A percentile compares a stretch with the other conserved stretches of the same genome.
These are phyloP conservation scores for Nigrograna mackinnonii DNA, from an alignment of 2,329 filamentous ascomycete species.

Conservation along the genomic window DNA sequence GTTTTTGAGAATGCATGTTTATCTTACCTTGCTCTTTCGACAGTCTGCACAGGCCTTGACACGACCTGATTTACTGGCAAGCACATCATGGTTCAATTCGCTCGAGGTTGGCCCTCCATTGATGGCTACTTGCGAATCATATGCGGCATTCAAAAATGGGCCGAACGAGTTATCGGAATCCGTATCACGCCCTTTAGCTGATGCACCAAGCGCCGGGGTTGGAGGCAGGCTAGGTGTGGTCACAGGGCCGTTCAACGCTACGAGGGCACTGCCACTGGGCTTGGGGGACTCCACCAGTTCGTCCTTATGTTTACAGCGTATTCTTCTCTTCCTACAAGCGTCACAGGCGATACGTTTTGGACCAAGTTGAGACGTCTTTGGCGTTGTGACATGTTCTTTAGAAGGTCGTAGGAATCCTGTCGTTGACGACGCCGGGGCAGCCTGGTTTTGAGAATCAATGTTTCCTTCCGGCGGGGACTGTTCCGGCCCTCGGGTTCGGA, in stretches of 20 bases:
- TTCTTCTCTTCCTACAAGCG: constrained; percentile 63
- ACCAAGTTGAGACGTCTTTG: constrained; percentile 62
- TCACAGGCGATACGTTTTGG: constrained; percentile 66
- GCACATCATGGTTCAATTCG: constrained; percentile 38
- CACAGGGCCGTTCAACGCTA: constrained; percentile 8
- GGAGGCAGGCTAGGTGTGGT: constrained; percentile 10
- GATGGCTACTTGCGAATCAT: constrained; percentile 18
- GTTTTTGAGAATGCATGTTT: neutral
- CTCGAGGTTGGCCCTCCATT: constrained; percentile 36
- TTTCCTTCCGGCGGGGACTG: constrained; percentile 11
- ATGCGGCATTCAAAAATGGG: constrained; percentile 10
- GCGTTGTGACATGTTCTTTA: constrained; percentile 49
- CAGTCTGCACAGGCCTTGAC: constrained; percentile 69
- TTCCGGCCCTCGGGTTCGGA: constrained; percentile 39
- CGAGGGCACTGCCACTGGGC: constrained; percentile 5
- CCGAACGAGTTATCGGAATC: constrained; percentile 22
- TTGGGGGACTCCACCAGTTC: constrained; percentile 44
- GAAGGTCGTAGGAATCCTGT: constrained; percentile 42
- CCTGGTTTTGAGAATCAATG: constrained; percentile 8
- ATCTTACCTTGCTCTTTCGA: constrained; percentile 67
- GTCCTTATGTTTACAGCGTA: constrained; percentile 67
- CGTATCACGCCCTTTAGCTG: constrained; percentile 35
- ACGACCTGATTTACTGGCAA: constrained; percentile 59
- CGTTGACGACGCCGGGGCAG: constrained; percentile 25
- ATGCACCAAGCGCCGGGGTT: constrained; percentile 33